Evolutionary conservation across 2,329 filamentous ascomycete species (phyloP).

Genomic region (Fusarium mundagurra): DNA sequence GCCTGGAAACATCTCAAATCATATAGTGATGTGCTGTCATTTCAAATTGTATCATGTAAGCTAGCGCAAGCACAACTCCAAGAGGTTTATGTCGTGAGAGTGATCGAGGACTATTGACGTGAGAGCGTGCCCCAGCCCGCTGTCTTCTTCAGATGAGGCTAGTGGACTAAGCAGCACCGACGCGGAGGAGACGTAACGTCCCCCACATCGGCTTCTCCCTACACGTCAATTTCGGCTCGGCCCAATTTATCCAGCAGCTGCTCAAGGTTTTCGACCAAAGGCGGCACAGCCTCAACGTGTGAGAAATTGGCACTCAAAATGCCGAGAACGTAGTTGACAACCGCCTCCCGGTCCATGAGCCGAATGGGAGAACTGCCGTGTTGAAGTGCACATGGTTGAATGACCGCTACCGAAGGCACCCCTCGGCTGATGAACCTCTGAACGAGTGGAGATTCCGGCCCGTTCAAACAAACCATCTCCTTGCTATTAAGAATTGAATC

Average conservation of each 20-base stretch:
- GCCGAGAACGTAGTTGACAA: not conserved
- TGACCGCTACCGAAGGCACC: not conserved
- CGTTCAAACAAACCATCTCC: not conserved
- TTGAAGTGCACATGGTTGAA: not conserved
- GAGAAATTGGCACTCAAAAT: not conserved
- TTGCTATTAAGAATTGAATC: not conserved
- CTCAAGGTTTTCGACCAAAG: not conserved
- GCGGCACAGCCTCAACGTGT: not conserved
- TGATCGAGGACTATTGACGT: accelerated
- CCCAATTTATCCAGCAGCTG: not conserved
- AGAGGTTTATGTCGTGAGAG: accelerated
- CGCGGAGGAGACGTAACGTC: not conserved
- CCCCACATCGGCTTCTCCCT: not conserved
- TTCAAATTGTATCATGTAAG: accelerated
- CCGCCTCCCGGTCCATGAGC: not conserved
- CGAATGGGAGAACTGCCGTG: not conserved
- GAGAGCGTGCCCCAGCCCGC: not conserved
- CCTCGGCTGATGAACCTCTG: not conserved
- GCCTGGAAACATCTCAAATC: accelerated
- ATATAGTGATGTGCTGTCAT: not conserved
- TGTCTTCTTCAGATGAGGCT: not conserved
- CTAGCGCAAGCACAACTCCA: not conserved
- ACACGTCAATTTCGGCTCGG: not conserved
- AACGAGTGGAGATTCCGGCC: not conserved
- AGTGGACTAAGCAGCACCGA: not conserved